A percentile compares a stretch with the other conserved stretches of the same genome.
Conservation (phyloP, 2,329 filamentous ascomycete genomes). For the Madurella mycetomatis region DNA sequence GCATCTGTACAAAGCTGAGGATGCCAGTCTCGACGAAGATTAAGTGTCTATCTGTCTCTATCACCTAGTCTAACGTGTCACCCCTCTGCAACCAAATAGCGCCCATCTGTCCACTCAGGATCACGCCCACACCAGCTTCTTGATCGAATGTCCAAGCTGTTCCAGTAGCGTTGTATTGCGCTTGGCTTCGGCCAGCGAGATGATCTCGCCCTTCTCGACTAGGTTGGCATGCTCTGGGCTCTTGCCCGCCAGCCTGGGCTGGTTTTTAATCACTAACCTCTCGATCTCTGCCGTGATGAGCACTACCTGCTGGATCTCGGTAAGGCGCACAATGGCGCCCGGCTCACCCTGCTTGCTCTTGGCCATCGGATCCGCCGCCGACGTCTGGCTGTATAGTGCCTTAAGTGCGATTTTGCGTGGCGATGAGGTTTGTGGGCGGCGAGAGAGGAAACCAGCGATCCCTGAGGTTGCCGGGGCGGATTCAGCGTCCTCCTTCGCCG, state of each 20-base stretch:
- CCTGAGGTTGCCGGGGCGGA: constrained; percentile 25
- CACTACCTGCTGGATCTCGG: constrained; percentile 53
- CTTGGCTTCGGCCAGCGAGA: constrained; percentile 79
- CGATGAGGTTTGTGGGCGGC: constrained; percentile 31
- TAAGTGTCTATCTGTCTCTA: neutral
- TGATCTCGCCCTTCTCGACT: constrained; percentile 61
- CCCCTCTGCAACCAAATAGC: neutral
- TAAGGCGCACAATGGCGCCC: constrained; percentile 38
- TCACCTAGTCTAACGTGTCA: neutral
- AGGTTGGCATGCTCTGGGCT: constrained; percentile 44
- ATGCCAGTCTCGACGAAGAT: constrained; percentile 5
- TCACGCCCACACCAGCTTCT: constrained; percentile 83
- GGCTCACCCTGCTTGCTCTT: constrained; percentile 31
- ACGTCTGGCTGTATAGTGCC: constrained; percentile 50
- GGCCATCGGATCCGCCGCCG: constrained; percentile 44
- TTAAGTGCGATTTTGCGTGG: constrained; percentile 51
- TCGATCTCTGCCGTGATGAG: constrained; percentile 74
- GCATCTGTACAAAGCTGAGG: constrained; percentile 62
- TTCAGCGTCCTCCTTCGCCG: constrained; percentile 14
- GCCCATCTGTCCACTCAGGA: neutral
- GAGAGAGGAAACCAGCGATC: constrained; percentile 41
- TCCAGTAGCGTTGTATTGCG: constrained; percentile 82
- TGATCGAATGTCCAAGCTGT: constrained; percentile 81
- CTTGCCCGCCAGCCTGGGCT: constrained; percentile 36
- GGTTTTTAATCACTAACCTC: constrained; percentile 53